Evolutionary conservation across 768 basidiomycete species (phyloP), one percentile per base, ranked within the genome.

Genomic region (Leccinum boreale): DNA sequence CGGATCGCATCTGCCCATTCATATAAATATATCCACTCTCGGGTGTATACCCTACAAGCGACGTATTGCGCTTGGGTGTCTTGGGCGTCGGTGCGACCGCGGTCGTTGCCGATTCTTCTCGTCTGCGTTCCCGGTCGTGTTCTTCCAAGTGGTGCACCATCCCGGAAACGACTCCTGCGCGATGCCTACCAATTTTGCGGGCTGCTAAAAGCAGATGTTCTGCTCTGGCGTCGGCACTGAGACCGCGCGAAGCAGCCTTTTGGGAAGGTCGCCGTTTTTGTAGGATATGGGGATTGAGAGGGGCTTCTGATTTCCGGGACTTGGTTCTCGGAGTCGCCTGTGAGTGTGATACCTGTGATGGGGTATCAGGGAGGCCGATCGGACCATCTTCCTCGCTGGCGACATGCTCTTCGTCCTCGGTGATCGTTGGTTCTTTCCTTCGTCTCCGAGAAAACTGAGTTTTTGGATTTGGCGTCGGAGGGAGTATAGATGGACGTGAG

Each of bases 161-260:
- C 6, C 86, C 85, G 0, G 83, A 79, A 21, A 85, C 67, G n/a
- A 82, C 67, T 4, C 78, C 78, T 1, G 84, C 81, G 8, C 88
- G 81, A 54, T 83, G 78, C 31, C 82, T 79, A 4, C 89, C 89
- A 4, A 90, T 77, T 53, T 75, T 84, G n/a, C 87, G 81, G 9
- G 87, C 85, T 3, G 89, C 89, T 12, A 88, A 74, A 2, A 92
- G 76, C 11, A 90, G 73, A 63, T 88, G 88, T 63, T 91, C 89
- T 0, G 80, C 77, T 48, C 86, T 81, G 4, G 89, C 90, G 59
- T 92, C 90, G 2, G 85, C 74, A 59, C 78, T 68, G 46, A 81
- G 57, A 42, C 80, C 67, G 35, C 64, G 65, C 5, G 67, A 67
- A 1, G 64, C 5, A 45, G 52, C 48, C 57, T 72, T 67, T 53